Evolutionary conservation across 306 rosid species (phyloP).

Genomic region (Cucurbita ficifolia): DNA sequence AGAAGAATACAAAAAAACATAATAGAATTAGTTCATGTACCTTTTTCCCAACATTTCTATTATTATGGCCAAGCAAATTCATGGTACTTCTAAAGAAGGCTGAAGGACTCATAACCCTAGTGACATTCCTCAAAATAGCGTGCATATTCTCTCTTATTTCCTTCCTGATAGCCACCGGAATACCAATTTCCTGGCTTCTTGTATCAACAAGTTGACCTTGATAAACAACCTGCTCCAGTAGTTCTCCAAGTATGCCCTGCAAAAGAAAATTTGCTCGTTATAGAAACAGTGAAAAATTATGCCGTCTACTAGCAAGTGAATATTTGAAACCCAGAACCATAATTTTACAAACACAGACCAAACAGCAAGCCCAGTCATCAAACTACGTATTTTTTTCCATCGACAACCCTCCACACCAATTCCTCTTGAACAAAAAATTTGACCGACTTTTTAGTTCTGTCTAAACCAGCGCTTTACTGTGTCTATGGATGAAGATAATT

Average conservation of each 20-base stretch:
- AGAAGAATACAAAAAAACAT: not conserved
- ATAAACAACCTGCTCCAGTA: slow-evolving; percentile 57
- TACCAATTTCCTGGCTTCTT: slow-evolving; percentile 28
- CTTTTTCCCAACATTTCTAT: slow-evolving; percentile 51
- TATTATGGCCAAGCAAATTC: slow-evolving; percentile 45
- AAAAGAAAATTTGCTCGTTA: not conserved
- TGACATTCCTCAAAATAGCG: slow-evolving; percentile 35
- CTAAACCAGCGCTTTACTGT: not conserved
- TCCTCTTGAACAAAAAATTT: not conserved
- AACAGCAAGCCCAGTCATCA: not conserved
- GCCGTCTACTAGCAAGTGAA: too few relatives aligned
- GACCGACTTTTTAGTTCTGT: not conserved
- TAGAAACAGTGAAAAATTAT: not conserved
- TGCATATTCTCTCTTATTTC: slow-evolving; percentile 47
- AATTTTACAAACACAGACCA: not conserved
- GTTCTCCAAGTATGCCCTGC: slow-evolving; percentile 48
- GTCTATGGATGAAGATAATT: not conserved
- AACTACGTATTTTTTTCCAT: not conserved
- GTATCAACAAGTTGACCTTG: slow-evolving; percentile 47
- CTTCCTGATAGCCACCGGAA: slow-evolving; percentile 37
- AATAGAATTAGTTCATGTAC: slow-evolving; percentile 19
- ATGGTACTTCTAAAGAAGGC: slow-evolving; percentile 45
- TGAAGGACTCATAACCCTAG: slow-evolving; percentile 42
- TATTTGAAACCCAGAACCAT: not conserved
- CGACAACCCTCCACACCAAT: not conserved